Base-by-base conservation (phyloP, 164 flowering plant genomes). In the Warburgia ugandensis region DNA sequence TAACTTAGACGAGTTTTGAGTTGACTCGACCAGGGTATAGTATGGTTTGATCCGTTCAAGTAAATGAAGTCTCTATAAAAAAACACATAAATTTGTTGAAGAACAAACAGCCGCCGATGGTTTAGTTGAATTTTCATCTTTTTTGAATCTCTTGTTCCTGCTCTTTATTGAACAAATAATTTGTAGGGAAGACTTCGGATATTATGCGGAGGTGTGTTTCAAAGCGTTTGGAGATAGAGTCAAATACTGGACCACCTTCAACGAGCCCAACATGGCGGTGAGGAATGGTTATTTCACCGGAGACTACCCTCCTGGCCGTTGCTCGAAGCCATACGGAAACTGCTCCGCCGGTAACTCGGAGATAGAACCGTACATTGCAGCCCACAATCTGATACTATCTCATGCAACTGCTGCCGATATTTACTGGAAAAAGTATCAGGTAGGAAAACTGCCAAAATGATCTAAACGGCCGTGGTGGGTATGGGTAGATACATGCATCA, bases 331-430 rank as follows among this genome's bases (percentile, higher is more conserved):
- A 13, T 35, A 21, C 54, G 54, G 54, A 5, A 22, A 50, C 42
- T 50, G 54, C 42, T 2, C 54, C 8, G 9, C 51, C 25, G 54
- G 54, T 14, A 26, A 50, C 43, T 50, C 54, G 13, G 54, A 16
- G 13, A 12, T 50, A 22, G 54, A 50, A 20, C 43, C 54, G 36
- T 50, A 50, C 54, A 50, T 50, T 23, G 54, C 54, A 50, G 41
- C 54, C 23, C 54, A 50, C 29, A 50, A 50, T 23, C 42, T 50
- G 9, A 50, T 50, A 6, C 29, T 50, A 1, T 33, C 54, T 20
- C 54, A 50, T 14, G 54, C 54, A 9, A 50, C 43, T 11, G 43
- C 54, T 2, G 40, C 22, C 19, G n/a, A 50, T 30, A 50, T 50
- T 22, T 50, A 50, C 31, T 21, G 40, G 33, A 50, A 25, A 8